Base-by-base conservation (phyloP, 2,329 filamentous ascomycete genomes). In the Teratosphaeriaceae sp. region DNA sequence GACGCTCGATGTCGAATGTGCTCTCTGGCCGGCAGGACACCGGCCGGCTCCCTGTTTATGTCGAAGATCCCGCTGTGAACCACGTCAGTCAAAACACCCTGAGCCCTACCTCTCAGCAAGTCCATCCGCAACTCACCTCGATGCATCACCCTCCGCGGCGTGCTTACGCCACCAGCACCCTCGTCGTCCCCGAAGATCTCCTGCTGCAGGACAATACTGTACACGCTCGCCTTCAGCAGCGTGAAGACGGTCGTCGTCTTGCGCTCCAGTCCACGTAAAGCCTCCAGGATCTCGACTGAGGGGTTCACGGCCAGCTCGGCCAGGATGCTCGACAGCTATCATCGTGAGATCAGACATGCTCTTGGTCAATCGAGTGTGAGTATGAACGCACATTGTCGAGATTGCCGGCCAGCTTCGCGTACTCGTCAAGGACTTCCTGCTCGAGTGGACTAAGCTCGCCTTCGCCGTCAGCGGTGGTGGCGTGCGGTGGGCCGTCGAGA, bases 131-230 rank as follows among this genome's bases (percentile, higher is more conserved):
- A n/a, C n/a, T n/a, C n/a, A n/a, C n/a, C n/a, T n/a, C n/a, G n/a
- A n/a, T n/a, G n/a, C n/a, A n/a, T n/a, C n/a, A n/a, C n/a, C 35
- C 35, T 22, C 21, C 35, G 22, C 37, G 23, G 22, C 13, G 37
- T 16, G 18, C 3, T 7, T 12, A 22, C 37, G 6, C 19, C 37
- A 12, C 18, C 24, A 7, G 9, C 37, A 24, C 8, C 37, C 40
- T 30, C 16, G 24, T 52, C 49, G n/a, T 46, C 49, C 13, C 42
- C 42, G 33, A 43, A 52, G 58, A 94, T 88, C 76, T 97, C 87
- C 75, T 97, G 90, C 76, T 98, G 90, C 71, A 98, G 66, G 48
- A 98, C 89, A 70, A 98, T 98, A 62, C 86, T 94, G 70, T 98
- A 98, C 51, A 98, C 92, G 65, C 90, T 97, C 15, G 92, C 90